Evolutionary conservation across 768 basidiomycete genomes (phyloP).

Genomic region (Thelephora ganbajun): DNA sequence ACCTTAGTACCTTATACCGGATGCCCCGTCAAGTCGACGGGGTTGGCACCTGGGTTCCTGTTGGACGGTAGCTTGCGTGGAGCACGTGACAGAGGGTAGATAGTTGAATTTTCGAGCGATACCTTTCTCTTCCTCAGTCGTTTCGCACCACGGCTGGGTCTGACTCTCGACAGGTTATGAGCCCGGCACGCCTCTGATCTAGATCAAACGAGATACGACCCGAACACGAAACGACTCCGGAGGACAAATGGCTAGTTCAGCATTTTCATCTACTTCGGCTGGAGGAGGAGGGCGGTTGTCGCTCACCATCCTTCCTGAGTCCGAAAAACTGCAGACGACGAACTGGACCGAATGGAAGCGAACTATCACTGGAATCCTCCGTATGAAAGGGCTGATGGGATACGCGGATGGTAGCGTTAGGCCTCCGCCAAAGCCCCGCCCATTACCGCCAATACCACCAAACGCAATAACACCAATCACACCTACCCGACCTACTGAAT

Average conservation of each 20-base stretch:
- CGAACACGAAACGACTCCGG: no score
- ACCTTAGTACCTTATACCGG: no score
- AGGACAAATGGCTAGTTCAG: no score
- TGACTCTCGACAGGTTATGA: background rate
- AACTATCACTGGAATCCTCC: background rate
- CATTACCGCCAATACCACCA: background rate
- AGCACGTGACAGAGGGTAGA: background rate
- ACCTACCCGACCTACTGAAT: no score
- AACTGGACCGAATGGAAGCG: background rate
- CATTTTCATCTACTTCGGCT: no score
- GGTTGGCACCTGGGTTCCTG: no score
- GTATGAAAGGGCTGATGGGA: background rate
- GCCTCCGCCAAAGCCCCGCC: background rate
- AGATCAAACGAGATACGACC: no score
- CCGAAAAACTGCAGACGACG: background rate
- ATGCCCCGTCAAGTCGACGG: no score
- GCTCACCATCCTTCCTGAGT: background rate
- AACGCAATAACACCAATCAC: no score
- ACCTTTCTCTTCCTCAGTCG: no score
- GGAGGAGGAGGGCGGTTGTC: background rate
- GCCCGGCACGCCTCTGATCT: background rate
- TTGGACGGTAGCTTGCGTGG: background rate
- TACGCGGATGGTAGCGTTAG: background rate
- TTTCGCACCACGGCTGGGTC: no score
- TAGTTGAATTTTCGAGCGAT: no score